Percentiles rank a stretch among this genome's conserved stretches.
Conservation (phyloP, 768 basidiomycete genomes). For the Calocybe cyanea region DNA sequence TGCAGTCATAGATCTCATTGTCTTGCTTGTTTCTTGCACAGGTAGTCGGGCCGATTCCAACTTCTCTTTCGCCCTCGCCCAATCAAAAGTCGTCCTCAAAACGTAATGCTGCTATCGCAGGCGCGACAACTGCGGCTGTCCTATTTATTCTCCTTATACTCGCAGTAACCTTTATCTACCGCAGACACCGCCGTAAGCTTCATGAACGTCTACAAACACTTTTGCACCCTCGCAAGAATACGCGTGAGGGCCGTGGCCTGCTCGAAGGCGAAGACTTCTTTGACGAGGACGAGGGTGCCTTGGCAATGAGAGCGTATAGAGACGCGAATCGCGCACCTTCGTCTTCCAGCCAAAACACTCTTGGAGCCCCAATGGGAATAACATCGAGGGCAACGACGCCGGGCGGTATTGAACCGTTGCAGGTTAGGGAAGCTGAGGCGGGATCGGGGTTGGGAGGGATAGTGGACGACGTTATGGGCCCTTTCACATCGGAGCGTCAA, state of each 20-base stretch:
- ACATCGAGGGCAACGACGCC: conserved; percentile 10
- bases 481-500: not conserved
- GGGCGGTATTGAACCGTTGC: not conserved
- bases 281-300: conserved; percentile 4
- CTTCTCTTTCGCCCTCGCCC: conserved; percentile 8
- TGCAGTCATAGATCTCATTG: too few relatives aligned
- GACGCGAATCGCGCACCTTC: not conserved
- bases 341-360: not conserved
- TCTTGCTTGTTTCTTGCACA: not conserved
- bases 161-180: conserved; percentile 2
- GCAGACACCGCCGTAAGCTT: conserved; percentile 12
- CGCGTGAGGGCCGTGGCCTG: conserved; percentile 4
- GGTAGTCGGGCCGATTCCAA: conserved; percentile 4
- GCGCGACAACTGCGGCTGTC: conserved; percentile 3
- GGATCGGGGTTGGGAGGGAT: not conserved
- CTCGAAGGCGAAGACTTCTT: conserved; percentile 15
- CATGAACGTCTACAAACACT: conserved; percentile 5
- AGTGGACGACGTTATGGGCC: conserved; percentile 4
- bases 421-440: not conserved
- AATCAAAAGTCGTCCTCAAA: not conserved
- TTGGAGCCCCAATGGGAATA: not conserved
- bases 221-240: not conserved
- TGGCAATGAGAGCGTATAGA: conserved; percentile 3
- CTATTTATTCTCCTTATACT: conserved; percentile 9
- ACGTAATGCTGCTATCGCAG: conserved; percentile 6